Base-by-base conservation (phyloP, 208 protist species). In the Trypanosoma brucei region DNA sequence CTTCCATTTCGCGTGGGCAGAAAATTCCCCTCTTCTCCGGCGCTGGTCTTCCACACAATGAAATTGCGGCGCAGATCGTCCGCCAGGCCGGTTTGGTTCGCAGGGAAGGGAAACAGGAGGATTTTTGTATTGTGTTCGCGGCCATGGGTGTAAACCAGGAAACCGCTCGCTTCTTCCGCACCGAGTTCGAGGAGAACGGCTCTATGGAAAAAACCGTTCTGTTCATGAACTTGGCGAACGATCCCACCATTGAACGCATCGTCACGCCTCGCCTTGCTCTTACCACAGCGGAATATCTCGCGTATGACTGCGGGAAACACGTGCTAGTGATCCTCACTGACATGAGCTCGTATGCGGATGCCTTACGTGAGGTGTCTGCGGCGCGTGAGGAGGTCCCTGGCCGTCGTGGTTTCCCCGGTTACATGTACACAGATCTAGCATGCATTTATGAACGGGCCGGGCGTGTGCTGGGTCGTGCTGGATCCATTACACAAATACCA, bases 21-120 rank as follows among this genome's bases (percentile, higher is more conserved):
- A 99, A 99, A 94, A 99, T 99, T 78, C 99, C 99, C 38, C 92
- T 99, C 64, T 99, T 99, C 94, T 99, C 98, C 55, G 99, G 97
- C 63, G 96, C 98, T 6, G 99, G 99, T 97, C 91, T 99, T 11
- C 99, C 99, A 48, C 99, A 99, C 88, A 99, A 99, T 78, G 98
- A 99, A 70, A 99, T 99, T 80, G 98, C 99, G 37, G 99, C 99
- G 14, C 98, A 99, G 86, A 99, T 99, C 74, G 99, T 98, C 88
- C 88, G 99, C 45, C 98, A 99, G 88, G 98, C 99, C 2, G 98
- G 98, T 77, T 86, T 99, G 6, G 98, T 99, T 37, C 93, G 98
- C 73, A 82, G 86, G 39, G 78, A 86, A 54, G 88, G 81, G 55
- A 84, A 90, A 51, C 83, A 94, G 42, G 90, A 99, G 59, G 97